Conservation (phyloP, 129 eudicot species). For the Helichrysum umbraculigerum region DNA sequence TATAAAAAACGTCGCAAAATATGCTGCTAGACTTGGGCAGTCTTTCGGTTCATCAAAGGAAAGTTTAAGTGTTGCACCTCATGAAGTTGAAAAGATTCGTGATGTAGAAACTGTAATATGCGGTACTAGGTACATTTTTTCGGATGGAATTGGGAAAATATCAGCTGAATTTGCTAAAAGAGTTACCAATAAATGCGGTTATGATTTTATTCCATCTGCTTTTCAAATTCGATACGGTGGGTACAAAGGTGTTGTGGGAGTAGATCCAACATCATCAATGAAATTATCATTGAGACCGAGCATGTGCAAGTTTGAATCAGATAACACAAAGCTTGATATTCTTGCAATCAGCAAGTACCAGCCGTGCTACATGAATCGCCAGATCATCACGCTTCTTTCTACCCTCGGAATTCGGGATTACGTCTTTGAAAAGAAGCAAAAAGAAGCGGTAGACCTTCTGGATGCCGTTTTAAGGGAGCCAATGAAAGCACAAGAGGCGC, state of each 20-base stretch:
- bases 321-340: constrained; percentile 60
- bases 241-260: constrained; percentile 81
- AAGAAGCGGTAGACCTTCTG: constrained; percentile 59
- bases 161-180: constrained; percentile 57
- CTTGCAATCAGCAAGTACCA: constrained; percentile 72
- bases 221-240: constrained; percentile 85
- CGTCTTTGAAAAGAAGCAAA: constrained; percentile 70
- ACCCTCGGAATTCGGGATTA: constrained; percentile 64
- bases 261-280: constrained; percentile 57
- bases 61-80: constrained; percentile 52
- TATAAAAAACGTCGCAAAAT: constrained; percentile 81
- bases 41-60: constrained; percentile 84
- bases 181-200: constrained; percentile 65
- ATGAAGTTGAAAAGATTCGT: constrained; percentile 53
- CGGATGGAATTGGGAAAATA: constrained; percentile 92
- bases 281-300: constrained; percentile 68
- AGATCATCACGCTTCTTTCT: constrained; percentile 72
- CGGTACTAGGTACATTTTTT: constrained; percentile 51
- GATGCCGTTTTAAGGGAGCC: constrained; percentile 63
- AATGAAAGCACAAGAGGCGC: constrained; percentile 62
- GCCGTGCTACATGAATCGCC: constrained; percentile 77
- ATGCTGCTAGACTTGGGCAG: constrained; percentile 94
- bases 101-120: constrained; percentile 38
- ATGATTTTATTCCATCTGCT: constrained; percentile 59
- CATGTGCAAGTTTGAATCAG: constrained; percentile 72